These are phyloP conservation scores for Balansia obtecta DNA, from an alignment of 2,329 filamentous ascomycete species.

Conservation along the genomic window DNA sequence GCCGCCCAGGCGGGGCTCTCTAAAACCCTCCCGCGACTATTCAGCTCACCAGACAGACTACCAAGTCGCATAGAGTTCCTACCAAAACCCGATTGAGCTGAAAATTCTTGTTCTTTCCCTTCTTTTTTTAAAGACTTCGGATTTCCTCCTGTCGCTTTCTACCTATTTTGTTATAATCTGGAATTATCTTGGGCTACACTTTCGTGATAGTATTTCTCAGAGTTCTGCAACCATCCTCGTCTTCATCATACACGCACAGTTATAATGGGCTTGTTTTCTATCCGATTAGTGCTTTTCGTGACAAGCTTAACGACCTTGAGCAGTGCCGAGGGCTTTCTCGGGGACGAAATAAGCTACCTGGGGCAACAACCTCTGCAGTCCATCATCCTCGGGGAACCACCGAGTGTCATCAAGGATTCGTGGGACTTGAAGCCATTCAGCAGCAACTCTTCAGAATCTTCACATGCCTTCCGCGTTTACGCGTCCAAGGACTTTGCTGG, in stretches of 20 bases:
- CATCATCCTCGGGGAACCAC: background rate
- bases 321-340: background rate
- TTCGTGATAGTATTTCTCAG: background rate
- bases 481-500: constrained; percentile 21
- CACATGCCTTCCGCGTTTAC: constrained; percentile 28
- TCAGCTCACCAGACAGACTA: background rate
- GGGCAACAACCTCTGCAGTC: background rate
- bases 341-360: background rate
- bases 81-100: background rate
- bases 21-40: background rate
- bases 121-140: background rate
- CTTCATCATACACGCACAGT: background rate
- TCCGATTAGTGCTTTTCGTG: background rate
- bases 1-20: background rate
- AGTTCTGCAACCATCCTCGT: background rate
- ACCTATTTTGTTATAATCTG: background rate
- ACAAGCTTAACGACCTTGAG: background rate
- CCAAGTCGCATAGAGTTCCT: background rate
- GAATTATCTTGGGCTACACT: no score
- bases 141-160: background rate
- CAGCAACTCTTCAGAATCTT: background rate
- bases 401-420: background rate
- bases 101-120: background rate
- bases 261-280: background rate
- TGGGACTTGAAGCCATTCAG: background rate